phyloP scores from a whole-genome alignment of 768 basidiomycete genomes.

The Calocybe indica region DNA sequence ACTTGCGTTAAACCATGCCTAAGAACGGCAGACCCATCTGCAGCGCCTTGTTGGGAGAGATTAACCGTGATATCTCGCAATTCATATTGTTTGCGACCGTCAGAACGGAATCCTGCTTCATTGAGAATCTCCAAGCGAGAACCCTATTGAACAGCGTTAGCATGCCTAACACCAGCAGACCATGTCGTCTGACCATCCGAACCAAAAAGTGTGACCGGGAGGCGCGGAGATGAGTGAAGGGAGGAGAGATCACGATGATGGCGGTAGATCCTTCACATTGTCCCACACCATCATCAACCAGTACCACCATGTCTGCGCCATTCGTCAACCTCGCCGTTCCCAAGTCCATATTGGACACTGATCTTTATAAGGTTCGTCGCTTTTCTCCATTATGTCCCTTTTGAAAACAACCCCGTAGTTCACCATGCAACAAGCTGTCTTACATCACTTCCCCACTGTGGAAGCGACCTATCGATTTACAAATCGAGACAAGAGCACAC shows the following conservation, averaged over 20 bases:
- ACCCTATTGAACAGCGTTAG: slow-evolving; percentile 21
- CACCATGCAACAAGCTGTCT: slow-evolving; percentile 93
- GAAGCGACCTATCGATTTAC: slow-evolving; percentile 75
- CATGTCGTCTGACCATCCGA: slow-evolving; percentile 15
- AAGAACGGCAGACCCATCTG: slow-evolving; percentile 82
- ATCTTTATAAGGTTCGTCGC: slow-evolving; percentile 78
- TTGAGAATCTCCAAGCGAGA: slow-evolving; percentile 73
- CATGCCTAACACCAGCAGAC: background rate
- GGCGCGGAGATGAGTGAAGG: background rate
- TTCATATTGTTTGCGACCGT: slow-evolving; percentile 90
- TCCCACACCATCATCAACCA: no score
- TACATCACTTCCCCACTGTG: slow-evolving; percentile 68
- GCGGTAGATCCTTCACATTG: no score
- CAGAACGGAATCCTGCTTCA: slow-evolving; percentile 84
- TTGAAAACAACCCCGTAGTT: slow-evolving; percentile 39
- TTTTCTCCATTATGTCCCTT: slow-evolving; percentile 4
- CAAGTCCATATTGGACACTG: slow-evolving; percentile 81
- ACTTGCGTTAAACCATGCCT: slow-evolving; percentile 91
- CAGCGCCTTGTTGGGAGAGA: slow-evolving; percentile 64
- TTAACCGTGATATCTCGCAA: slow-evolving; percentile 78
- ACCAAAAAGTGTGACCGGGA: slow-evolving; percentile 1
- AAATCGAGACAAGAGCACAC: slow-evolving; percentile 59
- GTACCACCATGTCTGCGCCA: slow-evolving; percentile 25
- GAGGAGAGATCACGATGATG: background rate
- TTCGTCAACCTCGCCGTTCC: slow-evolving; percentile 24